A percentile compares a stretch with the other conserved stretches of the same genome.
Evolutionary conservation across 2,329 filamentous ascomycete species (phyloP).

Genomic region (Fusarium sp.): DNA sequence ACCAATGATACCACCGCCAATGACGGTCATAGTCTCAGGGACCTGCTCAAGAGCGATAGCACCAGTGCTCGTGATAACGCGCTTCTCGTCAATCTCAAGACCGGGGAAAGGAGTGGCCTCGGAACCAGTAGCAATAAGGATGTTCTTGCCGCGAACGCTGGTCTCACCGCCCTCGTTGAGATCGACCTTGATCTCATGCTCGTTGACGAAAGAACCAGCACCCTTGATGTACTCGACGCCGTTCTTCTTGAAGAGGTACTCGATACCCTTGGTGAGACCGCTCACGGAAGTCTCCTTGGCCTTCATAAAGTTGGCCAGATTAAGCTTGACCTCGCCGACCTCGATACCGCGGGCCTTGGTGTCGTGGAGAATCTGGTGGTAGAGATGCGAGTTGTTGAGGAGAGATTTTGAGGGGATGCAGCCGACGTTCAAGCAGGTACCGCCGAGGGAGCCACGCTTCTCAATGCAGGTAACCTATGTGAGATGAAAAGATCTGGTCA

Average conservation of each 20-base stretch:
- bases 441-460: slow-evolving; percentile 93
- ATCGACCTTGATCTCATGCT: slow-evolving; percentile 91
- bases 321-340: slow-evolving; percentile 95
- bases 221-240: slow-evolving; percentile 98
- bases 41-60: slow-evolving; percentile 90
- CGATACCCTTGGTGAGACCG: slow-evolving; percentile 94
- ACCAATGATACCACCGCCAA: slow-evolving; percentile 98
- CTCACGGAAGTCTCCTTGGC: slow-evolving; percentile 93
- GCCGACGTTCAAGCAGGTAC: slow-evolving; percentile 98
- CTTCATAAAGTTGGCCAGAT: slow-evolving; percentile 96
- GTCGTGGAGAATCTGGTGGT: slow-evolving; percentile 97
- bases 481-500: slow-evolving; percentile 15
- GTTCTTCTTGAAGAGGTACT: slow-evolving; percentile 99
- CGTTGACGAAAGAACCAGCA: slow-evolving; percentile 83
- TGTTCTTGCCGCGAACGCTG: slow-evolving; percentile 90
- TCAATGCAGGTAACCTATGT: slow-evolving; percentile 92
- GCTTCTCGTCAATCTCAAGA: slow-evolving; percentile 95
- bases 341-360: slow-evolving; percentile 97
- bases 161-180: slow-evolving; percentile 92
- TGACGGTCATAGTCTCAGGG: slow-evolving; percentile 95
- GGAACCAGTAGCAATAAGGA: slow-evolving; percentile 94
- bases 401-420: slow-evolving; percentile 99
- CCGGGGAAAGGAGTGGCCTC: slow-evolving; percentile 97
- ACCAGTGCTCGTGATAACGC: slow-evolving; percentile 94
- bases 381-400: slow-evolving; percentile 98